phyloP scores from a whole-genome alignment of 306 rosid species.

The Trifolium repens region DNA sequence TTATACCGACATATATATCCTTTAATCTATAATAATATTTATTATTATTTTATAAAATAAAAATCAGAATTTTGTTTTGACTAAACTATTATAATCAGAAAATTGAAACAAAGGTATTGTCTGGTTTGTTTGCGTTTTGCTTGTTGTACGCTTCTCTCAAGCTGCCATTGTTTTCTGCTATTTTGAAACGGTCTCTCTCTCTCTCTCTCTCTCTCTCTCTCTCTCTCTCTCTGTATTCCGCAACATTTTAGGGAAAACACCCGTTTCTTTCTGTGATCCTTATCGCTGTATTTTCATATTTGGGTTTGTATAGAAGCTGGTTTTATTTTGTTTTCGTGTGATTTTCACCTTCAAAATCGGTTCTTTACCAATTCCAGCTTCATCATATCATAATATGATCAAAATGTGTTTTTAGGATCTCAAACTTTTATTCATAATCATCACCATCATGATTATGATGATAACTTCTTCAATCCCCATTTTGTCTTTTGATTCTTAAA shows the following conservation, averaged over 20 bases:
- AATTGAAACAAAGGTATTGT: conserved; percentile 7
- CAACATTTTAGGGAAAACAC: conserved; percentile 41
- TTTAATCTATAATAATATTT: not conserved
- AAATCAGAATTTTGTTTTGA: not conserved
- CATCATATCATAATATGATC: not conserved
- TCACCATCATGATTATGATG: not conserved
- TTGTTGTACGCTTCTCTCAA: not conserved
- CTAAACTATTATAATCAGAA: conserved; percentile 1
- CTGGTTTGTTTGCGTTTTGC: not conserved
- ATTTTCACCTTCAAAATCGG: conserved; percentile 41
- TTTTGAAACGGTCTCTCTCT: conserved; percentile 25
- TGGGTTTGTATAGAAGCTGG: conserved; percentile 1
- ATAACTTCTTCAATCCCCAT: conserved; percentile 32
- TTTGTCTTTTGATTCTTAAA: conserved; percentile 49
- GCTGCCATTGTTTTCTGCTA: not conserved
- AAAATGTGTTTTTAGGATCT: not conserved
- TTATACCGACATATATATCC: no score
- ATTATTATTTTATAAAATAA: not conserved
- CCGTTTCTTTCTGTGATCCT: conserved; percentile 31
- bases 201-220: conserved; percentile 16
- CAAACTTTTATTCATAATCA: not conserved
- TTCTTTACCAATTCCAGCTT: conserved; percentile 30
- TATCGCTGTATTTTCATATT: conserved; percentile 2
- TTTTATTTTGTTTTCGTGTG: not conserved
- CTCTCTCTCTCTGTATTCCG: conserved; percentile 13